A percentile compares a stretch with the other conserved stretches of the same genome.
phyloP scores from a whole-genome alignment of 2,329 filamentous ascomycete species.

The Scedosporium dehoogii region DNA sequence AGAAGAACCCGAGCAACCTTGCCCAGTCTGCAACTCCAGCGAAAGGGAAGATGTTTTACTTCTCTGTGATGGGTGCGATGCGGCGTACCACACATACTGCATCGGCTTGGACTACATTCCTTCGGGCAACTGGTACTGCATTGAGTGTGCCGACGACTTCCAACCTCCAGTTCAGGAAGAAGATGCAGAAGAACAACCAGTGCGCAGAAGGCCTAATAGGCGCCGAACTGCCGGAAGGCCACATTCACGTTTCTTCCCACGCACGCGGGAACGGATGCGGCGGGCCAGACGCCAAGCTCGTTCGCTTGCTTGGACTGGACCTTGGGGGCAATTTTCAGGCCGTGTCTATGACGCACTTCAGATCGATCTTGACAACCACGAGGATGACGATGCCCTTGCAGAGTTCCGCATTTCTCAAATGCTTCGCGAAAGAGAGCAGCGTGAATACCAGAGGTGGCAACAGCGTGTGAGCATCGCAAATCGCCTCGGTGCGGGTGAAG shows the following conservation, averaged over 20 bases:
- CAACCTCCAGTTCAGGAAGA: constrained; percentile 21
- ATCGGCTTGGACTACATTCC: constrained; percentile 73
- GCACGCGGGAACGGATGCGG: constrained; percentile 49
- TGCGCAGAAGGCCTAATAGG: constrained; percentile 15
- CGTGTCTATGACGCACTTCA: constrained; percentile 58
- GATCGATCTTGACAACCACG: constrained; percentile 76
- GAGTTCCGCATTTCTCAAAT: constrained; percentile 43
- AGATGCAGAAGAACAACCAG: constrained; percentile 23
- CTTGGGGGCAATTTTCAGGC: constrained; percentile 60
- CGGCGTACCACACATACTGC: constrained; percentile 85
- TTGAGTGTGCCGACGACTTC: constrained; percentile 58
- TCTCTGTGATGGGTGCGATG: constrained; percentile 85
- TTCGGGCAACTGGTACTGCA: constrained; percentile 78
- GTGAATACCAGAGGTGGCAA: constrained; percentile 66
- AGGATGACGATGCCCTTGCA: constrained; percentile 55
- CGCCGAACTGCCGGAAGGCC: neutral
- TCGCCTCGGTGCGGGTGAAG: constrained; percentile 63
- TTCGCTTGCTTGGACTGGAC: constrained; percentile 78
- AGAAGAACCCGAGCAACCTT: constrained; percentile 59
- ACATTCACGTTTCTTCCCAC: constrained; percentile 29
- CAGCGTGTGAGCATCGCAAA: constrained; percentile 73
- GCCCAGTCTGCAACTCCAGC: constrained; percentile 71
- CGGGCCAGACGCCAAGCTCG: constrained; percentile 52
- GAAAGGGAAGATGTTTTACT: constrained; percentile 79
- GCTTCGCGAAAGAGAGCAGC: constrained; percentile 40